Conservation (phyloP, 1,139 yeast species). For the Waltiozyma sp. region DNA sequence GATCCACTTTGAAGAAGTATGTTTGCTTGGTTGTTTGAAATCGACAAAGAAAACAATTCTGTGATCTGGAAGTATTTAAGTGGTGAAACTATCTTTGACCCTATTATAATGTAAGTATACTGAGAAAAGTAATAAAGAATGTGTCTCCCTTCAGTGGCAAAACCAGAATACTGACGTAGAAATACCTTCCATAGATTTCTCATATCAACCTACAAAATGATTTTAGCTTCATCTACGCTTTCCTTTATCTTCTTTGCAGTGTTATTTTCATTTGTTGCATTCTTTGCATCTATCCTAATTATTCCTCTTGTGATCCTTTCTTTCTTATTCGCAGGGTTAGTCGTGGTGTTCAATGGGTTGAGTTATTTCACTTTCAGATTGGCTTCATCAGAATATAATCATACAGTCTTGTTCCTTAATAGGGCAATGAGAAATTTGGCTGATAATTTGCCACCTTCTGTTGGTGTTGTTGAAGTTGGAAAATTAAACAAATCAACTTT, state of each 20-base stretch:
- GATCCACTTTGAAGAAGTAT: background rate
- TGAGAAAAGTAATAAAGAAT: too few species aligned
- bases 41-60: slow-evolving; percentile 7
- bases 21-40: background rate
- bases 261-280: slow-evolving; percentile 7
- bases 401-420: slow-evolving; percentile 15
- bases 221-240: slow-evolving; percentile 9
- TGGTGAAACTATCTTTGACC: slow-evolving; percentile 5
- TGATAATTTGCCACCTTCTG: slow-evolving; percentile 19
- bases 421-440: slow-evolving; percentile 17
- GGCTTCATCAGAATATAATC: slow-evolving; percentile 17
- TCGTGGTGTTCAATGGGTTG: slow-evolving; percentile 15
- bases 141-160: background rate
- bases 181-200: background rate
- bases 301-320: slow-evolving; percentile 15
- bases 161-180: background rate
- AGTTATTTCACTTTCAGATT: slow-evolving; percentile 15
- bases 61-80: slow-evolving; percentile 6
- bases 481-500: background rate
- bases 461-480: slow-evolving; percentile 11
- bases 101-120: background rate
- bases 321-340: slow-evolving; percentile 16
- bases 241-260: slow-evolving; percentile 11
- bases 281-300: slow-evolving; percentile 11
- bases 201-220: slow-evolving; percentile 2